Evolutionary conservation across 306 rosid species (phyloP).

Genomic region (Sphenostylis stenocarpa): DNA sequence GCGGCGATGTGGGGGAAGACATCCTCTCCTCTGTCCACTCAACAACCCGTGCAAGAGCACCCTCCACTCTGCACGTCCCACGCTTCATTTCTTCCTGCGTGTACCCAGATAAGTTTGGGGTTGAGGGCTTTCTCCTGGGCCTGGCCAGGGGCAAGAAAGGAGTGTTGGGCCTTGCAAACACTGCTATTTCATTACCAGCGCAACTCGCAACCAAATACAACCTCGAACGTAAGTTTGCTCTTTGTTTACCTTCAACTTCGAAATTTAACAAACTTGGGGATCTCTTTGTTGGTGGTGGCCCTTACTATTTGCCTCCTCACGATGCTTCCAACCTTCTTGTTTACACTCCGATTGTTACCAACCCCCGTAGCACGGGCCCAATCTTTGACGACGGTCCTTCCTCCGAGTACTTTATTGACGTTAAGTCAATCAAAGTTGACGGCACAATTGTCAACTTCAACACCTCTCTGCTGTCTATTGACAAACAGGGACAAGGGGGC

Average conservation of each 20-base stretch:
- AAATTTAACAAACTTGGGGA: background rate
- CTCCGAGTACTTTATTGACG: constrained; percentile 35
- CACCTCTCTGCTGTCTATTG: constrained; percentile 18
- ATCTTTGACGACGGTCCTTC: constrained; percentile 29
- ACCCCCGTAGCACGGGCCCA: constrained; percentile 21
- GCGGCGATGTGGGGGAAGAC: constrained; percentile 35
- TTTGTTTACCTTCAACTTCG: constrained; percentile 41
- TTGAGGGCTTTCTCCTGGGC: constrained; percentile 26
- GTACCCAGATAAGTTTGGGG: constrained; percentile 13
- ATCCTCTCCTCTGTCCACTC: background rate
- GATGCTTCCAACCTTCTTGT: constrained; percentile 15
- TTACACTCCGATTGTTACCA: constrained; percentile 28
- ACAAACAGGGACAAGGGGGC: constrained; percentile 32
- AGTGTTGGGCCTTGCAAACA: constrained; percentile 40
- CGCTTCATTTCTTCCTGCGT: constrained; percentile 34
- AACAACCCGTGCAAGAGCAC: background rate
- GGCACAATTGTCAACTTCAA: constrained; percentile 19
- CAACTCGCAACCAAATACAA: constrained; percentile 21
- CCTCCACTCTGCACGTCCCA: background rate
- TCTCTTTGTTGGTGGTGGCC: constrained; percentile 35
- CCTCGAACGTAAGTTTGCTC: constrained; percentile 26
- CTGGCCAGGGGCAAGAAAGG: constrained; percentile 20
- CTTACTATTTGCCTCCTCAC: constrained; percentile 8
- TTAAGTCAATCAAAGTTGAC: constrained; percentile 40
- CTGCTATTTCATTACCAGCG: constrained; percentile 16